Evolutionary conservation across 2,329 filamentous ascomycete species (phyloP).

Genomic region (Fusarium sp.): DNA sequence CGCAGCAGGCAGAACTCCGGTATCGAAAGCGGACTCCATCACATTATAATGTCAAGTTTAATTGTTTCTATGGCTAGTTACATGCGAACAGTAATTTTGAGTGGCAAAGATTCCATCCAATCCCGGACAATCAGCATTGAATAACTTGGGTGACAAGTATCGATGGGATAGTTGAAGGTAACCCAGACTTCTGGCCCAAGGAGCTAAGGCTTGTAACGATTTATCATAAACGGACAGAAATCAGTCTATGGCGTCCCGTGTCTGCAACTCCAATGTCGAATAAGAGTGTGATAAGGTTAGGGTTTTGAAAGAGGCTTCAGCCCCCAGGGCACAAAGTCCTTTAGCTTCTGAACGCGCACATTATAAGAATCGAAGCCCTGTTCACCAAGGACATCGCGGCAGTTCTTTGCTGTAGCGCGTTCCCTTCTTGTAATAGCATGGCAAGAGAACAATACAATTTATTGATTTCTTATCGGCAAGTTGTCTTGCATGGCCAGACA

Average conservation of each 20-base stretch:
- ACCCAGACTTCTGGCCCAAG: fast-evolving
- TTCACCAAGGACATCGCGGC: neutral
- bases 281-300: no score
- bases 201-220: neutral
- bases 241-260: fast-evolving
- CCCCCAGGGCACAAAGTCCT: no score
- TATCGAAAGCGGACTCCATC: neutral
- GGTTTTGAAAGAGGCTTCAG: no score
- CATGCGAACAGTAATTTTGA: neutral
- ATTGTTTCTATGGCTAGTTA: no score
- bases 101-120: neutral
- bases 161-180: fast-evolving
- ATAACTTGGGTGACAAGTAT: no score
- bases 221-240: no score
- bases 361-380: no score
- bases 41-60: neutral
- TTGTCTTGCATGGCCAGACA: fast-evolving
- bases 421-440: fast-evolving
- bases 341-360: no score
- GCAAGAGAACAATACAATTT: neutral
- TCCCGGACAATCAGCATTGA: fast-evolving
- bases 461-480: fast-evolving
- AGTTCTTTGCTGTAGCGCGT: fast-evolving
- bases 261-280: neutral
- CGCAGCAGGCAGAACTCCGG: fast-evolving